phyloP scores from a whole-genome alignment of 345 rosid species.

The Eucalyptus brandiana region DNA sequence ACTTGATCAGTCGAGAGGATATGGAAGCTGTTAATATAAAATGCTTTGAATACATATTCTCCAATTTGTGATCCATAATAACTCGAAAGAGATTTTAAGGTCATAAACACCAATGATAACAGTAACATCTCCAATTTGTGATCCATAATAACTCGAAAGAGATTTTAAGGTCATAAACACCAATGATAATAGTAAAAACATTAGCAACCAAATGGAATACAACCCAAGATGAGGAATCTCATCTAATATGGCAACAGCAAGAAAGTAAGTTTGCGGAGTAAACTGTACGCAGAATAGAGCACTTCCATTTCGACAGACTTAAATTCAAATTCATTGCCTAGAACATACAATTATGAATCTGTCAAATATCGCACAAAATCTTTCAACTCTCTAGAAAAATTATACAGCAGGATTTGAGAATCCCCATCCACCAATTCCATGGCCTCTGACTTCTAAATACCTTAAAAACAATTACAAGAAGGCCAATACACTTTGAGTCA shows the following conservation, averaged over 20 bases:
- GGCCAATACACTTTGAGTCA: neutral
- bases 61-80: neutral
- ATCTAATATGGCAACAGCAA: neutral
- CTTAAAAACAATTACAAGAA: neutral
- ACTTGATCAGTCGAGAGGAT: neutral
- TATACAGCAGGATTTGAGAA: neutral
- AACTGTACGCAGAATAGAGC: neutral
- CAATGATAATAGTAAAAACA: neutral
- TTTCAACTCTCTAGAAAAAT: neutral
- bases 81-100: neutral
- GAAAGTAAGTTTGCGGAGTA: neutral
- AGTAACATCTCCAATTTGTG: neutral
- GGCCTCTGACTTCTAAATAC: neutral
- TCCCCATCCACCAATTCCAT: neutral
- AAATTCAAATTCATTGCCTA: neutral
- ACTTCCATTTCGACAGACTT: neutral
- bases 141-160: neutral
- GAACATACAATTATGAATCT: neutral
- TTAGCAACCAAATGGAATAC: neutral
- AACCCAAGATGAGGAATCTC: neutral
- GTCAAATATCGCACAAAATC: neutral
- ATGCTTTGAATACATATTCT: neutral
- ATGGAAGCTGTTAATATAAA: neutral
- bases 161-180: neutral
- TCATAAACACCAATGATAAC: neutral